Evolutionary conservation across 225 moss, liverwort and hornwort genomes (phyloP).

Genomic region (Physcomitrellopsis africana): DNA sequence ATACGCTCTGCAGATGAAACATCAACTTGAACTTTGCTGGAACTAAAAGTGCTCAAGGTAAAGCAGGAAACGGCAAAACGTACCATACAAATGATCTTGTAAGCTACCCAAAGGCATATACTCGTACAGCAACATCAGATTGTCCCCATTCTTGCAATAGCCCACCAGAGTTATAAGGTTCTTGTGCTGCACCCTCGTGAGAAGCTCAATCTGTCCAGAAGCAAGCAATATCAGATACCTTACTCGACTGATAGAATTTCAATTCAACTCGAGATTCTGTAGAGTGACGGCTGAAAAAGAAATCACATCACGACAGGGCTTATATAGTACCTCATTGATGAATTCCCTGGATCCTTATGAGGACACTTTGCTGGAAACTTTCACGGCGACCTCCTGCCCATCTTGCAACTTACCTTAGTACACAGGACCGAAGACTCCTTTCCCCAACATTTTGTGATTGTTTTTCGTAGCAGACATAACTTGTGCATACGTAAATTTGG

Average conservation of each 20-base stretch:
- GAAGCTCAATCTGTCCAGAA: constrained; percentile 27
- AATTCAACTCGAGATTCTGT: neutral
- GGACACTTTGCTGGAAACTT: constrained; percentile 22
- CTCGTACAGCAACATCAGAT: constrained; percentile 27
- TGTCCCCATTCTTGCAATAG: constrained; percentile 25
- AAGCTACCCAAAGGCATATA: constrained; percentile 22
- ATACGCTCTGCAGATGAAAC: neutral
- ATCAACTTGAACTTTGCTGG: neutral
- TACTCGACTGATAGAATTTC: neutral
- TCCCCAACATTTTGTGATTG: constrained; percentile 1
- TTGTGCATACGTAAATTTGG: constrained; percentile 19
- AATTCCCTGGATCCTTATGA: constrained; percentile 23
- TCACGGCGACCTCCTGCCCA: constrained; percentile 30
- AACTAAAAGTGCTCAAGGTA: neutral
- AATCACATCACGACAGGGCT: neutral
- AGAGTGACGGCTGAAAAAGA: too few relatives aligned
- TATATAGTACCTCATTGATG: constrained; percentile 22
- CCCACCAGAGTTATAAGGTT: constrained; percentile 23
- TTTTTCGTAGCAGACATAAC: constrained; percentile 26
- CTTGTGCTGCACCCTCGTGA: constrained; percentile 29
- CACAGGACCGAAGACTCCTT: constrained; percentile 31
- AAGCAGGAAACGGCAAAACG: neutral
- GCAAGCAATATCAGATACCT: neutral
- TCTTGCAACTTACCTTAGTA: constrained; percentile 21
- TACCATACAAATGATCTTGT: constrained; percentile 31